A percentile compares a stretch with the other conserved stretches of the same genome.
phyloP scores from a whole-genome alignment of 1,284 basidiomycete genomes.

The Salmacisia buchloeana region DNA sequence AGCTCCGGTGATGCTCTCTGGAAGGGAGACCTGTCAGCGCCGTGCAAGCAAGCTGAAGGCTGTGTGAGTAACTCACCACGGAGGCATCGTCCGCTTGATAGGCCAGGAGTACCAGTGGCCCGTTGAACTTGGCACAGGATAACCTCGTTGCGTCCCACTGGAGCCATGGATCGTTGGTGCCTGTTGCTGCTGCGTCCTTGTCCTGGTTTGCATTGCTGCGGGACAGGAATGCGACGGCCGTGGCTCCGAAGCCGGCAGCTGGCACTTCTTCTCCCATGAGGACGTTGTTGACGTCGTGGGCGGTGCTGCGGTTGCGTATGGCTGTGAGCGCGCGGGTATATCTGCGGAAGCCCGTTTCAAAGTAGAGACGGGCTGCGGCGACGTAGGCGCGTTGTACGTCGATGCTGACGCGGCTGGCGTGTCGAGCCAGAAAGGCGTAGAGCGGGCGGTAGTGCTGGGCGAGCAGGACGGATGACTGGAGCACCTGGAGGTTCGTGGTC shows the following conservation, averaged over 20 bases:
- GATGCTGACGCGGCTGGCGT: slow-evolving; percentile 72
- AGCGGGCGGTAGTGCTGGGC: slow-evolving; percentile 68
- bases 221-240: slow-evolving; percentile 1
- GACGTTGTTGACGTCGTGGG: neutral
- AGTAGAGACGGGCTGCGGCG: slow-evolving; percentile 78
- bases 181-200: neutral
- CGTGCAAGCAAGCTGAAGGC: neutral
- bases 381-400: slow-evolving; percentile 87
- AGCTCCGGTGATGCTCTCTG: slow-evolving; percentile 34
- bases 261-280: slow-evolving; percentile 4
- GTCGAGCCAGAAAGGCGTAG: slow-evolving; percentile 77
- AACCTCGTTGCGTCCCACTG: slow-evolving; percentile 20
- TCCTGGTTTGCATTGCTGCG: slow-evolving; percentile 6
- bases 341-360: slow-evolving; percentile 88
- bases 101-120: slow-evolving; percentile 32
- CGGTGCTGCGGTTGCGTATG: slow-evolving; percentile 57
- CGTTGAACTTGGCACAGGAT: slow-evolving; percentile 25
- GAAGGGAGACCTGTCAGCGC: too few species aligned
- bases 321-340: slow-evolving; percentile 75
- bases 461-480: slow-evolving; percentile 80
- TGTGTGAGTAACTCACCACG: slow-evolving; percentile 9
- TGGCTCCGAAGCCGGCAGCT: neutral
- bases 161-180: slow-evolving; percentile 25
- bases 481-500: slow-evolving; percentile 83
- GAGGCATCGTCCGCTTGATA: slow-evolving; percentile 40